These are phyloP conservation scores for Chrysosporium queenslandicum DNA, from an alignment of 2,329 filamentous ascomycete species.

Conservation along the genomic window DNA sequence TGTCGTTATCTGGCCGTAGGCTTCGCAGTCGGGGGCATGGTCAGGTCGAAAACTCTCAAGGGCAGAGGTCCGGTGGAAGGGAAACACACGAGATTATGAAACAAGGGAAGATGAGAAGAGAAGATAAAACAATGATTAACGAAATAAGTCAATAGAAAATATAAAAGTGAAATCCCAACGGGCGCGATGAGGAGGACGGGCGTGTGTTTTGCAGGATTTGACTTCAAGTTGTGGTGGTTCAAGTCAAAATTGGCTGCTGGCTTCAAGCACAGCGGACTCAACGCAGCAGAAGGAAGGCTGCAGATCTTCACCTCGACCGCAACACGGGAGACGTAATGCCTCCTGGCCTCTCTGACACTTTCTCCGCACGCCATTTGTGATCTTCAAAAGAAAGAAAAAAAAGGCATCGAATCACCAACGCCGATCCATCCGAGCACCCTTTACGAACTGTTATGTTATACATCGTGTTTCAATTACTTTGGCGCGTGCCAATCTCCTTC, in stretches of 20 bases:
- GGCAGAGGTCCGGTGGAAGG: neutral
- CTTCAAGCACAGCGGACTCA: neutral
- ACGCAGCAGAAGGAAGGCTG: neutral
- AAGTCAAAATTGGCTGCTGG: neutral
- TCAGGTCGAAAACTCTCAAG: neutral
- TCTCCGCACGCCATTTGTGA: neutral
- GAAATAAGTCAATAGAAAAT: neutral
- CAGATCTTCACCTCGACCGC: neutral
- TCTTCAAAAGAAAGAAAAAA: neutral
- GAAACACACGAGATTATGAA: neutral
- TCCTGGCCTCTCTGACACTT: neutral
- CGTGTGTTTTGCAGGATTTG: neutral
- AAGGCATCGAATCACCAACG: neutral
- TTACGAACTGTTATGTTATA: neutral
- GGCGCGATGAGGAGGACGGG: neutral
- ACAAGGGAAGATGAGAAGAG: neutral
- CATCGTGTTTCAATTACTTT: neutral
- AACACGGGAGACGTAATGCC: neutral
- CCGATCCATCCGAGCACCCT: neutral
- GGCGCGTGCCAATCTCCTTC: too few species aligned
- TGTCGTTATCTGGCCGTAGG: conserved; percentile 7
- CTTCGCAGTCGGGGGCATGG: conserved; percentile 6
- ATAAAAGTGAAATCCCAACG: neutral
- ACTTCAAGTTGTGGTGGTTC: neutral
- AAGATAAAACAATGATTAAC: neutral